Conservation (phyloP, 129 eudicot species). For the Lactuca saligna region DNA sequence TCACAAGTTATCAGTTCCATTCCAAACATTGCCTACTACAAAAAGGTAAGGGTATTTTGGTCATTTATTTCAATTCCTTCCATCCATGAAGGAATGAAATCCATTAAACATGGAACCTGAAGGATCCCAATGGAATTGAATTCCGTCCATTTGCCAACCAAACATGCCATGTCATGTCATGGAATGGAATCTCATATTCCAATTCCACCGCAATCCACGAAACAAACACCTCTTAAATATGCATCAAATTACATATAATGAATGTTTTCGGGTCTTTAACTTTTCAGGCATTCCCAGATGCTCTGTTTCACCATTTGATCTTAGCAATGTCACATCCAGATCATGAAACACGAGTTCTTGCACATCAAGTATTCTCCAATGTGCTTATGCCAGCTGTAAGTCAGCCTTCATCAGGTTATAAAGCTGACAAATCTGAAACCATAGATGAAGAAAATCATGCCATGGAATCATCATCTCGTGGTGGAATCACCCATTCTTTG, state of each 20-base stretch:
- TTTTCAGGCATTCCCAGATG: constrained; percentile 78
- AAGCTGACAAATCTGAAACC: constrained; percentile 26
- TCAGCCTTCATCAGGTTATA: constrained; percentile 34
- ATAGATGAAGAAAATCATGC: constrained; percentile 26
- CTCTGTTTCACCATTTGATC: constrained; percentile 78
- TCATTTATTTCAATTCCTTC: not conserved
- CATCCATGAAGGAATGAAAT: not conserved
- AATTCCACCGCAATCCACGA: not conserved
- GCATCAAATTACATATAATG: not conserved
- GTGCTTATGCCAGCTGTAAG: constrained; percentile 65
- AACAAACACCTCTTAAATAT: too few relatives aligned
- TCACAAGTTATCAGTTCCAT: constrained; percentile 59
- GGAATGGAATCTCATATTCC: not conserved
- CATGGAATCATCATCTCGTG: constrained; percentile 28
- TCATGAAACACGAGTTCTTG: constrained; percentile 67
- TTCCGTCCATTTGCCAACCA: too few relatives aligned
- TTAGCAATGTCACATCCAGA: constrained; percentile 86
- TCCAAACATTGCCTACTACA: constrained; percentile 66
- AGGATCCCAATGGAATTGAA: not conserved
- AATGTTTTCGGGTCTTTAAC: not conserved
- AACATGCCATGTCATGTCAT: not conserved
- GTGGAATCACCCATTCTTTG: constrained; percentile 46
- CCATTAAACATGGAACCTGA: too few relatives aligned
- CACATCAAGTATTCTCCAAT: constrained; percentile 59
- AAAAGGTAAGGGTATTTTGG: constrained; percentile 40